These are phyloP conservation scores for Physcomitrium patens DNA, from an alignment of 225 moss, liverwort and hornwort genomes.

Conservation along the genomic window DNA sequence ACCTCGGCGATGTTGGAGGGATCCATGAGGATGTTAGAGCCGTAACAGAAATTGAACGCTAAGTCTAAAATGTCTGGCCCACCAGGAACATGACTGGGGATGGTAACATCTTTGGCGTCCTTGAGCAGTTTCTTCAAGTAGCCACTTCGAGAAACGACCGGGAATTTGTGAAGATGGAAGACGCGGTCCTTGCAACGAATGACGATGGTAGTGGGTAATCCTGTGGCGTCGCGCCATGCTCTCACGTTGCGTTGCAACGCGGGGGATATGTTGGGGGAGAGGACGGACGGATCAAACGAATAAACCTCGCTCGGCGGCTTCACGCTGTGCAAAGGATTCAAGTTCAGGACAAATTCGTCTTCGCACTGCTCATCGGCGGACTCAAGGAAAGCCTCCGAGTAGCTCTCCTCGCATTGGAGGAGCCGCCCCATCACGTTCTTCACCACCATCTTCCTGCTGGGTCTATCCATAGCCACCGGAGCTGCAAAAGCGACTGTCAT, in stretches of 20 bases:
- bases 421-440: slow-evolving; percentile 24
- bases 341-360: not conserved
- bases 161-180: slow-evolving; percentile 80
- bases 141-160: slow-evolving; percentile 75
- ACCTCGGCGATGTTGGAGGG: slow-evolving; percentile 78
- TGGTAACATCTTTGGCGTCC: slow-evolving; percentile 53
- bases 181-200: slow-evolving; percentile 59
- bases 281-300: slow-evolving; percentile 25
- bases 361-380: not conserved
- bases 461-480: slow-evolving; percentile 14
- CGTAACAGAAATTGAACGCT: slow-evolving; percentile 79
- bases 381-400: slow-evolving; percentile 18
- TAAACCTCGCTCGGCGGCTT: slow-evolving; percentile 34
- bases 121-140: slow-evolving; percentile 66
- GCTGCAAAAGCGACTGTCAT: slow-evolving; percentile 44
- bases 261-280: slow-evolving; percentile 35
- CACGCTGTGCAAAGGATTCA: slow-evolving; percentile 7
- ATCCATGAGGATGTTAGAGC: slow-evolving; percentile 74
- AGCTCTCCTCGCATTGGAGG: slow-evolving; percentile 22
- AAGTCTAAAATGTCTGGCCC: slow-evolving; percentile 69
- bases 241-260: slow-evolving; percentile 57
- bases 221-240: slow-evolving; percentile 73
- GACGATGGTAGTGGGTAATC: slow-evolving; percentile 67
- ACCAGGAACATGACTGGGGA: slow-evolving; percentile 63
- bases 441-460: slow-evolving; percentile 4